phyloP scores from a whole-genome alignment of 306 rosid genomes.

The Citrullus colocynthis region DNA sequence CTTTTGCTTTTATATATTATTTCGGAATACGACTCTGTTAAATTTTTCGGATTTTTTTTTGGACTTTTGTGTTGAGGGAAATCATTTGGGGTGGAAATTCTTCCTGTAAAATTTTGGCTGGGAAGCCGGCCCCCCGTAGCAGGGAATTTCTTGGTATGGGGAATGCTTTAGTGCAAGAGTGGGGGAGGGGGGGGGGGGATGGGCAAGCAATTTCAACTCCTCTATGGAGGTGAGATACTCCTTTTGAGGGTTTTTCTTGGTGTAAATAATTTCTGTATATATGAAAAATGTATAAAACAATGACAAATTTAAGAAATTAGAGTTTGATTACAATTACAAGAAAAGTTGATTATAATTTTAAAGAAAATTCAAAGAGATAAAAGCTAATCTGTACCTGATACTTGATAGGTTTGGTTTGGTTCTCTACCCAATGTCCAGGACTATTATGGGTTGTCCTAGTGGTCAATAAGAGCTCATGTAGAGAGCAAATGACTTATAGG shows the following conservation, averaged over 20 bases:
- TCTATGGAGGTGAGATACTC: not conserved
- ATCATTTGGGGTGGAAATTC: not conserved
- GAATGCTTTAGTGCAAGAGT: not conserved
- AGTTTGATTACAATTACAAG: not conserved
- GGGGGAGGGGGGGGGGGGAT: not conserved
- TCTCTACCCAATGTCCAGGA: not conserved
- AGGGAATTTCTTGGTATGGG: not conserved
- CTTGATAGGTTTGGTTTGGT: not conserved
- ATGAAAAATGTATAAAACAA: not conserved
- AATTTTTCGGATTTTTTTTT: not conserved
- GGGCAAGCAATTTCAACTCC: not conserved
- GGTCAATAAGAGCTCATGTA: not conserved
- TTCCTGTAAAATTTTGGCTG: not conserved
- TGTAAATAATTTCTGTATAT: not conserved
- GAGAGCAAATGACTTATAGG: not conserved
- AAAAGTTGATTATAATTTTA: no score
- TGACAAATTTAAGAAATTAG: not conserved
- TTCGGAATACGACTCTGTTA: not conserved
- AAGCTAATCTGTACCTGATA: not conserved
- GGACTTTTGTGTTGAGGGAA: not conserved
- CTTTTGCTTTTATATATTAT: not conserved
- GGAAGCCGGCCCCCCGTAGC: no score
- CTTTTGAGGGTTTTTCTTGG: not conserved
- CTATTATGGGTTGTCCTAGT: not conserved
- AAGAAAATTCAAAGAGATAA: not conserved